These are phyloP conservation scores for Sutorius australiensis DNA, from an alignment of 768 basidiomycete genomes.

Conservation along the genomic window DNA sequence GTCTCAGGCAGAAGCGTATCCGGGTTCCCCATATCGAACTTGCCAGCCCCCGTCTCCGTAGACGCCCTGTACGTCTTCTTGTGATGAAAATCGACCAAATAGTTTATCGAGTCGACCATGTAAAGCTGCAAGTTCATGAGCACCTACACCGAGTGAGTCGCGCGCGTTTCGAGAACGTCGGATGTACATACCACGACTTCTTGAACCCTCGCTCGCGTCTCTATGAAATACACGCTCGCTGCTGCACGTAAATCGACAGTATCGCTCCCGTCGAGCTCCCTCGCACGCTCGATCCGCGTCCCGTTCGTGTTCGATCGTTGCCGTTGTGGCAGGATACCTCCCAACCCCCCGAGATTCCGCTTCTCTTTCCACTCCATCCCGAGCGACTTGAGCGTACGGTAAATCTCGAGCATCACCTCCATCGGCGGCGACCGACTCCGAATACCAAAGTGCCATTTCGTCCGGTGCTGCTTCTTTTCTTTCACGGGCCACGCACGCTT, in stretches of 20 bases:
- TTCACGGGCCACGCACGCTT: conserved; percentile 44
- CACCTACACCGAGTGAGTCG: conserved; percentile 45
- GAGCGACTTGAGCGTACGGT: conserved; percentile 81
- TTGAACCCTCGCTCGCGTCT: conserved; percentile 85
- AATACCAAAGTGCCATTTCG: conserved; percentile 98
- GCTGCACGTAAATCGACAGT: conserved; percentile 63
- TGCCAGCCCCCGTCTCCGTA: conserved; percentile 60
- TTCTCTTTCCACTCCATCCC: conserved; percentile 99
- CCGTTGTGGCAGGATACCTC: conserved; percentile 41
- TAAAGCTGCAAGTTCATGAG: conserved; percentile 98
- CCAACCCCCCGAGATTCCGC: conserved; percentile 68
- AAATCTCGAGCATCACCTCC: conserved; percentile 99
- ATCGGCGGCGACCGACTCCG: conserved; percentile 91
- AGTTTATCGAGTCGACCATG: conserved; percentile 93
- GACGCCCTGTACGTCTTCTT: conserved; percentile 88
- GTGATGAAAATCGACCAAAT: conserved; percentile 97
- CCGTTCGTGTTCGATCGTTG: conserved; percentile 32
- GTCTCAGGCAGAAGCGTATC: conserved; percentile 39
- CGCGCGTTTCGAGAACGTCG: no score
- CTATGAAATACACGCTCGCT: conserved; percentile 86
- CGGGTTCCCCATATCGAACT: conserved; percentile 57
- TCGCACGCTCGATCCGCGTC: conserved; percentile 58
- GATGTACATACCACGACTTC: conserved; percentile 76
- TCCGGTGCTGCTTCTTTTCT: conserved; percentile 70
- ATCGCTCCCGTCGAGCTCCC: conserved; percentile 56